Evolutionary conservation across 2,329 filamentous ascomycete species (phyloP).

Genomic region (Xylariaceae sp.): DNA sequence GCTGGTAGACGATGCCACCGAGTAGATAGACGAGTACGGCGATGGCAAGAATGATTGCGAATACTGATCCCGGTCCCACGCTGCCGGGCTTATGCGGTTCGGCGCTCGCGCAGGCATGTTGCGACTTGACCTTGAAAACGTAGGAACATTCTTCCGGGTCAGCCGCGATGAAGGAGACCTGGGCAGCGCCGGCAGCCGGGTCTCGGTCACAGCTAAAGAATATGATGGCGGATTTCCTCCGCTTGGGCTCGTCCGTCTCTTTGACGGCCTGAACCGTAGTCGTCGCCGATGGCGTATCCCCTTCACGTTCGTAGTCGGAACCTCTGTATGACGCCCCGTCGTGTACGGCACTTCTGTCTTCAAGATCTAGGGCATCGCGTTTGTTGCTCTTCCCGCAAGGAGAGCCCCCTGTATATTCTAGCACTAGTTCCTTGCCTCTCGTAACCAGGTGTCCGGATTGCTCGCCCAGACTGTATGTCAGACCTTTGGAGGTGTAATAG

Average conservation of each 20-base stretch:
- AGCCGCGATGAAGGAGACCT: slow-evolving; percentile 78
- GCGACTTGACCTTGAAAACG: slow-evolving; percentile 89
- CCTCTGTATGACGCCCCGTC: slow-evolving; percentile 40
- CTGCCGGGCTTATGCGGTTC: slow-evolving; percentile 73
- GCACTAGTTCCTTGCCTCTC: slow-evolving; percentile 72
- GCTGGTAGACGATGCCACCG: slow-evolving; percentile 93
- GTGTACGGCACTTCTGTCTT: slow-evolving; percentile 38
- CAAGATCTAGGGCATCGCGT: slow-evolving; percentile 30
- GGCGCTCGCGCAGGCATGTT: slow-evolving; percentile 73
- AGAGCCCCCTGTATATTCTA: slow-evolving; percentile 78
- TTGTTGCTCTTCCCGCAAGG: slow-evolving; percentile 62
- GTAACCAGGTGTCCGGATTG: slow-evolving; percentile 57
- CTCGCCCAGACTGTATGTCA: slow-evolving; percentile 75
- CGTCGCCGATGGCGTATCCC: slow-evolving; percentile 29
- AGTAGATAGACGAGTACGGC: slow-evolving; percentile 86
- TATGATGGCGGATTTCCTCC: slow-evolving; percentile 81
- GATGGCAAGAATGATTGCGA: slow-evolving; percentile 79
- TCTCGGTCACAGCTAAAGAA: slow-evolving; percentile 93
- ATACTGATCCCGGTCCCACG: slow-evolving; percentile 74
- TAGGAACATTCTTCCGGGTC: slow-evolving; percentile 92
- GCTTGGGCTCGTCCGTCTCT: slow-evolving; percentile 33
- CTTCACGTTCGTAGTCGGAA: slow-evolving; percentile 36
- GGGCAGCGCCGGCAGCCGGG: slow-evolving; percentile 66
- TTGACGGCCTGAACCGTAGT: slow-evolving; percentile 27
- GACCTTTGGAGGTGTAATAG: slow-evolving; percentile 68